Percentiles rank a stretch among this genome's conserved stretches.
These are phyloP conservation scores for Kwoniella mangroviensis DNA, from an alignment of 768 basidiomycete genomes.

Conservation along the genomic window DNA sequence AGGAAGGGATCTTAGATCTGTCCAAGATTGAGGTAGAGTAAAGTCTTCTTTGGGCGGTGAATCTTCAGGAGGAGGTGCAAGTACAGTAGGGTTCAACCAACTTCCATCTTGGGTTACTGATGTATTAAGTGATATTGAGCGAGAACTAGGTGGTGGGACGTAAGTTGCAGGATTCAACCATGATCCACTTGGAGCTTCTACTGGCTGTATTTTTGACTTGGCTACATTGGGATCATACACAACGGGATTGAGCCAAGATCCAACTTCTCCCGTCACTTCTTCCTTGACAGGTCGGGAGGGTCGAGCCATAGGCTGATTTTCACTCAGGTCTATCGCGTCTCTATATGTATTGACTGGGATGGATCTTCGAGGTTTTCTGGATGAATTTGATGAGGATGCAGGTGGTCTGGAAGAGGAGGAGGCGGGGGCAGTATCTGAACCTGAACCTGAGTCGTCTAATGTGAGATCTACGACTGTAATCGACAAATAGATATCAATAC, in stretches of 20 bases:
- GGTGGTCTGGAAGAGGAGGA: not conserved
- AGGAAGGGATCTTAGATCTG: not conserved
- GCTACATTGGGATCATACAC: not conserved
- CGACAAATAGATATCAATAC: not conserved
- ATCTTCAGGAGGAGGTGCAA: not conserved
- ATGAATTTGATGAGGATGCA: not conserved
- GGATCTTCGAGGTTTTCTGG: not conserved
- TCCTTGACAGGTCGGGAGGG: not conserved
- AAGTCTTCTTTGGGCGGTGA: not conserved
- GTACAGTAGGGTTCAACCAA: slow-evolving; percentile 1
- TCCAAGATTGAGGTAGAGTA: not conserved
- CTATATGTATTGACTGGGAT: not conserved
- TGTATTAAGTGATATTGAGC: not conserved
- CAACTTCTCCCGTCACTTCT: not conserved
- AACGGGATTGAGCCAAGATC: slow-evolving; percentile 10
- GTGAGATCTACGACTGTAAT: slow-evolving; percentile 6
- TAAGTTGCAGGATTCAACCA: slow-evolving; percentile 11
- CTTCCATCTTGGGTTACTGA: not conserved
- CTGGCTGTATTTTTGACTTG: not conserved
- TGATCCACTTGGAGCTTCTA: not conserved
- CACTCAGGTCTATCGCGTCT: not conserved
- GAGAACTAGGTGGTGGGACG: not conserved
- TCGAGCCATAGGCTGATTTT: not conserved
- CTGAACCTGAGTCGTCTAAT: slow-evolving; percentile 4
- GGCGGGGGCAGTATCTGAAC: not conserved